Base-by-base conservation (phyloP, 345 rosid species). In the Populus nigra region DNA sequence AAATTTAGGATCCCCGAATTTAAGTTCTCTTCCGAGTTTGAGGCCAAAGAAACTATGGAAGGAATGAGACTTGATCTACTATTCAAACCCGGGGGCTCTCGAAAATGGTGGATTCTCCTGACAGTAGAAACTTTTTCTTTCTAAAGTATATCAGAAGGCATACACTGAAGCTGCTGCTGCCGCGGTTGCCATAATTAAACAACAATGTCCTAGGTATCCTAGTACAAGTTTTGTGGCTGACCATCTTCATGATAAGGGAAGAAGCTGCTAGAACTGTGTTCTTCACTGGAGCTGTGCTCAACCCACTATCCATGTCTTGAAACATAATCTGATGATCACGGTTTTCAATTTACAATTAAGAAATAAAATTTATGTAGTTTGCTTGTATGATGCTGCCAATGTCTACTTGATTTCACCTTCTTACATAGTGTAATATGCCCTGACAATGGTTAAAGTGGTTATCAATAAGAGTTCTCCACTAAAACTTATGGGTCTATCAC, bases 131-230 rank as follows among this genome's bases (percentile, higher is more conserved):
- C 74, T 71, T 9, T 27, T 38, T 39, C 80, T 82, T 8, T 65
- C 69, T 12, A 47, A 66, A 41, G 59, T 87, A 45, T 78, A 70
- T 47, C 84, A 73, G 27, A 84, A 84, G 66, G 68, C 84, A 3
- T 84, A 15, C 39, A 80, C 82, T n/a, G 83, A 84, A 79, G 86
- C 83, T 18, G 80, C 79, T 0, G 73, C 83, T 6, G 50, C 65
- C 36, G 39, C 74, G 45, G 80, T 83, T 41, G 62, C 16, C 13
- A 4, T 6, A 33, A 18, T 71, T 9, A 47, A 1, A 15, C 4
- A 1, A 29, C 22, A 15, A 0, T 11, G 10, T 9, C 4, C 25
- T 1, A 6, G 45, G 8, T 13, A 3, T 15, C 25, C 47, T 7
- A 33, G 39, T 12, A 77, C 77, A 13, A 74, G 81, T n/a, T 77